Percentiles rank a stretch among this genome's conserved stretches.
Conservation (phyloP, 2,329 filamentous ascomycete genomes). For the Neopestalotiopsis rosae region DNA sequence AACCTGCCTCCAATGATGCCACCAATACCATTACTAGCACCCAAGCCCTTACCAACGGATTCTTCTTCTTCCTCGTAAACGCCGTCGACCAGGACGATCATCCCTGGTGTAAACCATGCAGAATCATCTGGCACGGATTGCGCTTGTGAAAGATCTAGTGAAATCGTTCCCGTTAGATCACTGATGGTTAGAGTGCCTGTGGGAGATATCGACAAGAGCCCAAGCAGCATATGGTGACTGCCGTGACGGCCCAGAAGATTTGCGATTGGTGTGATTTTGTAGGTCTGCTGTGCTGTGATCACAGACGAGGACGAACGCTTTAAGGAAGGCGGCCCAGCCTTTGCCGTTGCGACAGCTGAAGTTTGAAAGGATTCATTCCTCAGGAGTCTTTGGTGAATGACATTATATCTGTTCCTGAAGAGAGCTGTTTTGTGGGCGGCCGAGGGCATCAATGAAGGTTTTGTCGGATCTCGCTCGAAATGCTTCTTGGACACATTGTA, state of each 20-base stretch:
- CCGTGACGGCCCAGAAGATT: slow-evolving; percentile 80
- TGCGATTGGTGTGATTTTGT: slow-evolving; percentile 87
- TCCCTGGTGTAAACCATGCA: slow-evolving; percentile 92
- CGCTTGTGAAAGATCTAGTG: slow-evolving; percentile 81
- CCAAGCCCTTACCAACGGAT: slow-evolving; percentile 70
- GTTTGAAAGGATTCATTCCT: slow-evolving; percentile 93
- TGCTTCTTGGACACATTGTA: slow-evolving; percentile 87
- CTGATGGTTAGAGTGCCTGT: slow-evolving; percentile 83
- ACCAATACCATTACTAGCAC: slow-evolving; percentile 81
- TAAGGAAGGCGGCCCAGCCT: slow-evolving; percentile 52
- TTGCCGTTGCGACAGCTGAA: slow-evolving; percentile 71
- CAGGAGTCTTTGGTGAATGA: slow-evolving; percentile 89
- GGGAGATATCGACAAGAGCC: slow-evolving; percentile 80
- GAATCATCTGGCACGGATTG: slow-evolving; percentile 83
- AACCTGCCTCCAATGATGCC: slow-evolving; percentile 93
- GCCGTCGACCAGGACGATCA: slow-evolving; percentile 94
- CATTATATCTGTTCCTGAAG: slow-evolving; percentile 89
- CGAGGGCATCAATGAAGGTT: slow-evolving; percentile 75
- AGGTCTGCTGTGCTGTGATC: slow-evolving; percentile 64
- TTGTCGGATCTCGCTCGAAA: slow-evolving; percentile 75
- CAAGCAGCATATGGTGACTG: slow-evolving; percentile 83
- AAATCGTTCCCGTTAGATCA: slow-evolving; percentile 87
- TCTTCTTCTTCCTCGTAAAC: slow-evolving; percentile 95
- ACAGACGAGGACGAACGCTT: slow-evolving; percentile 63
- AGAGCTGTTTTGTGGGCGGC: slow-evolving; percentile 82